Evolutionary conservation across 805 yeast species (phyloP), one percentile per base, ranked within the genome.

Genomic region (Metschnikowia bowlesiae): DNA sequence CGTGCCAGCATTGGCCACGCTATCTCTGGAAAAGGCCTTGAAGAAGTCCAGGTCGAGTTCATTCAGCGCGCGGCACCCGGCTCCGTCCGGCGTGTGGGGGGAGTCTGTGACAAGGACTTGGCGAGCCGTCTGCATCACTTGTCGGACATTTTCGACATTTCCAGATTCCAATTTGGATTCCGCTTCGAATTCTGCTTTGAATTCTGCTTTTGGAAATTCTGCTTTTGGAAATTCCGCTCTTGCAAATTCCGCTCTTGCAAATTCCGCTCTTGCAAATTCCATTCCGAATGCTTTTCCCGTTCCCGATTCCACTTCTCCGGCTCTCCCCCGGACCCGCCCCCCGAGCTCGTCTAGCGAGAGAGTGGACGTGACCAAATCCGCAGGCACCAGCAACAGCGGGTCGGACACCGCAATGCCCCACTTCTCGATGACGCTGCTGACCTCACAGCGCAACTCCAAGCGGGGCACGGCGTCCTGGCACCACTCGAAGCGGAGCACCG

Each of bases 401-500:
- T 74, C 78, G 2, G 74, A 68, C 9, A 70, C 54, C 1, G 73
- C 75, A 22, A 71, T 70, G 4, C 67, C 75, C 78, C 78, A 74
- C 51, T 74, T 73, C 51, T 74, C 77, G 30, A 73, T 61, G 5
- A 73, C 63, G n/a, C 67, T 57, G 34, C 61, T 57, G 13, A 50
- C 53, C 9, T 62, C 62, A 1, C 74, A 69, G 37, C 58, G 62
- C n/a, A 71, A 51, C 56, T 58, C 66, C 37, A 69, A 34, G 7
- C 50, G 22, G 6, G 55, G 49, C 7, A 49, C 47, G 14, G 38
- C 41, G 8, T 37, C 41, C 26, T 47, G 47, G 14, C 42, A 32
- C 6, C 53, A 52, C 6, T 52, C 43, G 14, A 68, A 43, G 44
- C 61, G 59, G 31, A 69, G 43, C 14, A 63, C 63, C 8, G 69